phyloP scores from a whole-genome alignment of 1,284 basidiomycete genomes.

The Ustilago sp. region DNA sequence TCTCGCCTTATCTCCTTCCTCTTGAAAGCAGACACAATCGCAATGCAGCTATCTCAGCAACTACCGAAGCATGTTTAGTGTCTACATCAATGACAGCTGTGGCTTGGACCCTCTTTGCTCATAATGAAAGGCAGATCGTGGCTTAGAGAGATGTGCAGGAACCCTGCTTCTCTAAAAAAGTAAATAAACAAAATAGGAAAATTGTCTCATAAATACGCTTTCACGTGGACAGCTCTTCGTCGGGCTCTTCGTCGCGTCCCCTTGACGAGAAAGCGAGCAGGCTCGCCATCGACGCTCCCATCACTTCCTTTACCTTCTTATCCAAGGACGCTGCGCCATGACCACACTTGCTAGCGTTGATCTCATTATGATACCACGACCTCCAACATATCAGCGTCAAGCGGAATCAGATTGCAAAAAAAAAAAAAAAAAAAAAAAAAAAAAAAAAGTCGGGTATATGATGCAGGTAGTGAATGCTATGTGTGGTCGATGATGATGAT shows the following conservation, averaged over 20 bases:
- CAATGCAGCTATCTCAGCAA: neutral
- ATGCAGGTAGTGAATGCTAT: neutral
- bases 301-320: conserved; percentile 2
- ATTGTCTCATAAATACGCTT: neutral
- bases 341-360: neutral
- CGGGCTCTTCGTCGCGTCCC: neutral
- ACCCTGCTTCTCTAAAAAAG: neutral
- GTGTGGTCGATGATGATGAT: no score
- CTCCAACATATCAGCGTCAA: neutral
- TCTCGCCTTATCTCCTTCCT: neutral
- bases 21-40: neutral
- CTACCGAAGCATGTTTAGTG: neutral
- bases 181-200: neutral
- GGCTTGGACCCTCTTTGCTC: neutral
- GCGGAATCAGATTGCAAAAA: neutral
- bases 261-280: neutral
- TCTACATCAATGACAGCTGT: neutral
- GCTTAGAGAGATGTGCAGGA: neutral
- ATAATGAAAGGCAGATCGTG: neutral
- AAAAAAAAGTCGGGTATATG: conserved; percentile 2
- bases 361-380: no score
- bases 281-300: neutral
- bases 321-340: neutral
- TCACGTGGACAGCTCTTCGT: conserved; percentile 5
- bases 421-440: neutral